Base-by-base conservation (phyloP, 257 asterid genomes). In the Cordia subcordata region DNA sequence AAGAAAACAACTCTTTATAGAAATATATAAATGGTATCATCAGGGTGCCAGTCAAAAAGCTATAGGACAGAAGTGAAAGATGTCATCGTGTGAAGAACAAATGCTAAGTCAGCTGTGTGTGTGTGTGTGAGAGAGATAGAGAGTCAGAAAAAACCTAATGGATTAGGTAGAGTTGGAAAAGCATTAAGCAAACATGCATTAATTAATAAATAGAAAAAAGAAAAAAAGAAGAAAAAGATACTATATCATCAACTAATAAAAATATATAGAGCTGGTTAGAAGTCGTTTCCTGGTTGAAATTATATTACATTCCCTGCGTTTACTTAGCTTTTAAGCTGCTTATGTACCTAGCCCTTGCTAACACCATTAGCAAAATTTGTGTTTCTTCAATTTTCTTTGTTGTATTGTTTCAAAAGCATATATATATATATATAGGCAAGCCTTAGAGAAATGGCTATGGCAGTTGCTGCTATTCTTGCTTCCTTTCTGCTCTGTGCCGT, bases 401-500 rank as follows among this genome's bases (percentile, higher is more conserved):
- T 51, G 42, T 10, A 0, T 17, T 5, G 2, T 5, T 10, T 27
- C 11, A 59, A 68, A 40, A 3, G 22, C 35, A 13, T 8, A 55
- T 55, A 22, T 22, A 17, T 44, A 15, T 47, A 58, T 15, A 45
- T 42, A 23, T 17, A 33, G 8, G 37, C 47, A 11, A 62, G 57
- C n/a, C 39, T 49, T 33, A 13, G 10, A 15, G 53, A 71, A 65
- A 78, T 79, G 85, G 76, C 60, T n/a, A 32, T 67, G 61, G 67
- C 58, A 10, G 37, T 75, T 19, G 66, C 61, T 1, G 35, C 32
- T 16, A 23, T 61, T 17, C 12, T 67, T 45, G 49, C 69, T 47
- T 54, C 75, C 60, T 68, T 87, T 19, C 17, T 80, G 27, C 53
- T 82, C 58, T 61, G 81, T 52, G 72, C 72, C 69, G 77, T 82